These are phyloP conservation scores for Spiromastix sp. DNA, from an alignment of 2,329 filamentous ascomycete genomes.

Conservation along the genomic window DNA sequence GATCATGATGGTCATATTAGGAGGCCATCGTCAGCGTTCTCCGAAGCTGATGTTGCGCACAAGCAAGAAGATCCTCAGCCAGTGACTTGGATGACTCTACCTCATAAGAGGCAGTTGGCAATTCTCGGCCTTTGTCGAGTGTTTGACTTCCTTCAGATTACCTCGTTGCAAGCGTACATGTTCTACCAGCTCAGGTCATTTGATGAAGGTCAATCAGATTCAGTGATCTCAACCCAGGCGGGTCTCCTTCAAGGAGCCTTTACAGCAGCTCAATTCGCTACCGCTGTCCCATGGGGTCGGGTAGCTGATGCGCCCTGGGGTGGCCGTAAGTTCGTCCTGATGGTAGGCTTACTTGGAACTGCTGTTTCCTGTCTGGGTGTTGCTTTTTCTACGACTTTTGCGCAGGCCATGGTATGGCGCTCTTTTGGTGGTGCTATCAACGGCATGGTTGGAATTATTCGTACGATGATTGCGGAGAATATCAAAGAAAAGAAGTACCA, in stretches of 20 bases:
- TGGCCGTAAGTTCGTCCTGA: conserved; percentile 66
- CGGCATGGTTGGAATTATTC: conserved; percentile 62
- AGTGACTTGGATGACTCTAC: conserved; percentile 32
- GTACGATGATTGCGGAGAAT: conserved; percentile 62
- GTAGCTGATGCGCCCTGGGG: conserved; percentile 51
- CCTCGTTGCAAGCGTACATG: conserved; percentile 53
- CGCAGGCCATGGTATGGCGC: conserved; percentile 54
- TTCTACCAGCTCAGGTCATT: conserved; percentile 79
- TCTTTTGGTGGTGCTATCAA: conserved; percentile 58
- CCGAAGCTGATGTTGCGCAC: too few species aligned
- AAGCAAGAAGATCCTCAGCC: conserved; percentile 11
- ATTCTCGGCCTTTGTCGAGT: conserved; percentile 29
- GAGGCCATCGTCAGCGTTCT: conserved; percentile 10
- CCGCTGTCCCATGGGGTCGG: conserved; percentile 70
- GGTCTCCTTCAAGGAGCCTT: conserved; percentile 68
- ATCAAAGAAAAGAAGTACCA: conserved; percentile 58
- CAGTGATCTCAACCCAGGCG: conserved; percentile 61
- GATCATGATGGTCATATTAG: conserved; percentile 13
- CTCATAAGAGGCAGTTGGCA: conserved; percentile 27
- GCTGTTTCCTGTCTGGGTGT: conserved; percentile 56
- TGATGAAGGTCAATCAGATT: conserved; percentile 43
- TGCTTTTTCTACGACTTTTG: conserved; percentile 56
- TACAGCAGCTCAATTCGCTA: conserved; percentile 68
- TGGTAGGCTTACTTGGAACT: conserved; percentile 65
- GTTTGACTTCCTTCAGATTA: conserved; percentile 31